Evolutionary conservation across 768 basidiomycete genomes (phyloP).

Genomic region (Cyclocybe aegerita): DNA sequence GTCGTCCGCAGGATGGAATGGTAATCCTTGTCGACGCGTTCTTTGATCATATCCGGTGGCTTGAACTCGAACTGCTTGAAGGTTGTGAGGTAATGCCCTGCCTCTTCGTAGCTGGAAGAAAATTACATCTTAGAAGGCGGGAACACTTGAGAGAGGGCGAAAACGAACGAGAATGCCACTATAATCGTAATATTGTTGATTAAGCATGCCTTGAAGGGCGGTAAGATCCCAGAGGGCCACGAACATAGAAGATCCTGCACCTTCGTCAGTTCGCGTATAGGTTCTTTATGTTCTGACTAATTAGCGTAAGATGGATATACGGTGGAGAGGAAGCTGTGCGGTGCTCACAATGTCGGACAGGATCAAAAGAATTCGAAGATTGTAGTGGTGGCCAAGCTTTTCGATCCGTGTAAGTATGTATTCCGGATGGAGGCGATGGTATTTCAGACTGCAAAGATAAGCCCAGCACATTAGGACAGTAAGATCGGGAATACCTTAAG

Average conservation of each 20-base stretch:
- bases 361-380: constrained; percentile 81
- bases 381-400: constrained; percentile 79
- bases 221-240: constrained; percentile 1
- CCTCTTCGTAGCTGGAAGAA: constrained; percentile 75
- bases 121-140: constrained; percentile 1
- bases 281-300: constrained; percentile 89
- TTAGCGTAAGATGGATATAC: not conserved
- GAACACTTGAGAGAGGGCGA: constrained; percentile 1
- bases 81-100: constrained; percentile 84
- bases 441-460: constrained; percentile 63
- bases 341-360: constrained; percentile 85
- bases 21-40: constrained; percentile 90
- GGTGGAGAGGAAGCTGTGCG: not conserved
- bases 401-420: constrained; percentile 93
- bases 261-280: constrained; percentile 92
- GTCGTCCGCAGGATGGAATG: constrained; percentile 75
- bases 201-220: constrained; percentile 59
- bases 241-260: constrained; percentile 27
- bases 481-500: constrained; percentile 60
- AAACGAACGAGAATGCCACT: constrained; percentile 82
- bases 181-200: constrained; percentile 94
- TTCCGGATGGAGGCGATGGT: constrained; percentile 96
- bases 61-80: constrained; percentile 96
- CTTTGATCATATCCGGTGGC: constrained; percentile 91
- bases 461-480: not conserved